phyloP scores from a whole-genome alignment of 2,329 filamentous ascomycete species.

The Fusarium floridanum region DNA sequence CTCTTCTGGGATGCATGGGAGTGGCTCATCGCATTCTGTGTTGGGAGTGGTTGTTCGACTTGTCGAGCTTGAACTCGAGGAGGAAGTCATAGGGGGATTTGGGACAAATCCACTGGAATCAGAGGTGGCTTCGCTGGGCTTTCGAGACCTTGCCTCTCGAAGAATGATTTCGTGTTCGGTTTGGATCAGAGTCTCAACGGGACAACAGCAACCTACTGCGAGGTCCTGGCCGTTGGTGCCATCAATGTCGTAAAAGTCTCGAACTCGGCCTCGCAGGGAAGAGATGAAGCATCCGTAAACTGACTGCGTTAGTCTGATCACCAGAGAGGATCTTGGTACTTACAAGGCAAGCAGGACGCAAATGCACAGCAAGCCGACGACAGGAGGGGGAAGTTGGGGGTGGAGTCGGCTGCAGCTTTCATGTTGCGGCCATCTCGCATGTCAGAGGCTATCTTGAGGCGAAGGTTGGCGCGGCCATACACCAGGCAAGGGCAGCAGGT shows the following conservation, averaged over 20 bases:
- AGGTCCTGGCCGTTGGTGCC: conserved; percentile 44
- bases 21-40: conserved; percentile 2
- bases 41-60: conserved; percentile 9
- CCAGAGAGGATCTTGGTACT: background rate
- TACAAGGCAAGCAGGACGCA: conserved; percentile 47
- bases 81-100: conserved; percentile 40
- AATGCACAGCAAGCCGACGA: conserved; percentile 7
- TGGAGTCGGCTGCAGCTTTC: too few species aligned
- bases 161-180: conserved; percentile 51
- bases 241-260: conserved; percentile 50
- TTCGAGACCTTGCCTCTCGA: conserved; percentile 43
- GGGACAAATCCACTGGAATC: conserved; percentile 35
- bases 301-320: conserved; percentile 23
- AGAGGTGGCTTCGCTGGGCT: conserved; percentile 6
- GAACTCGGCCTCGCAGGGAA: conserved; percentile 49
- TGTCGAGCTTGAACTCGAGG: conserved; percentile 15
- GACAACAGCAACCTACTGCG: conserved; percentile 46
- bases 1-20: conserved; percentile 40
- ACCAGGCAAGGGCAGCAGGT: conserved; percentile 19
- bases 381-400: background rate
- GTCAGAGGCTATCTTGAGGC: background rate
- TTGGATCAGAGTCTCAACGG: conserved; percentile 44
- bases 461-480: conserved; percentile 16
- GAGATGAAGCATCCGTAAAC: conserved; percentile 49
- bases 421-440: background rate